These are phyloP conservation scores for Candida wancherniae DNA, from an alignment of 805 yeast genomes.

Conservation along the genomic window DNA sequence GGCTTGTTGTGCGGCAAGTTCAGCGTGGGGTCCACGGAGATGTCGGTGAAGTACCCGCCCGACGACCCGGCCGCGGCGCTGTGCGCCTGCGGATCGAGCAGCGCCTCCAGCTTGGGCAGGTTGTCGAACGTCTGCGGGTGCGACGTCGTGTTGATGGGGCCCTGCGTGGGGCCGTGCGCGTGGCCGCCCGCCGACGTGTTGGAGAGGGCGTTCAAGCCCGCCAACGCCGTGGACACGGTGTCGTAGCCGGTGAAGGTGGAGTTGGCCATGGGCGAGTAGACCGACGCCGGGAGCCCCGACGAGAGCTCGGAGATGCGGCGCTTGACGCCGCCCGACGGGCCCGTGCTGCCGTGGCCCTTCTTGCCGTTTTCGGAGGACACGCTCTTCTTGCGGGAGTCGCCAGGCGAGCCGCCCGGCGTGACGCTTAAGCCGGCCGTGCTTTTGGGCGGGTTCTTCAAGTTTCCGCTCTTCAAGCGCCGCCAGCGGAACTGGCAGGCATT, in stretches of 20 bases:
- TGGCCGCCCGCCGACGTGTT: constrained; percentile 23
- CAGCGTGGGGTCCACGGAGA: constrained; percentile 42
- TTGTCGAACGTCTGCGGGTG: constrained; percentile 21
- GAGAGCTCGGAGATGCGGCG: constrained; percentile 11
- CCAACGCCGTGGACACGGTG: constrained; percentile 38
- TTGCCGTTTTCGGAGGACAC: constrained; percentile 2
- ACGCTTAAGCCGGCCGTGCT: constrained; percentile 19
- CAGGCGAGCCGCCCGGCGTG: constrained; percentile 4
- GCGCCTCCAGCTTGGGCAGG: constrained; percentile 24
- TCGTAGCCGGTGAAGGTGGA: constrained; percentile 40
- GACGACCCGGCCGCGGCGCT: constrained; percentile 25
- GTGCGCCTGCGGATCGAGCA: constrained; percentile 30
- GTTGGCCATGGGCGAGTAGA: constrained; percentile 32
- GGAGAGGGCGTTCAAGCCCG: constrained; percentile 40
- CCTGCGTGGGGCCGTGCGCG: constrained; percentile 3
- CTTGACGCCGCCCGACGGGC: constrained; percentile 5
- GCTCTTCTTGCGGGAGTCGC: constrained; percentile 4
- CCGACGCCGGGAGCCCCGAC: constrained; percentile 24
- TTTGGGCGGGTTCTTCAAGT: constrained; percentile 34
- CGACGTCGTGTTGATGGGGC: constrained; percentile 15
- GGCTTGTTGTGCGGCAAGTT: constrained; percentile 40
- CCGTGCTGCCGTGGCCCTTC: too few species aligned
- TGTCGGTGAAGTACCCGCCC: constrained; percentile 43
- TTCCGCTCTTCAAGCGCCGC: constrained; percentile 58
- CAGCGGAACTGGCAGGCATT: constrained; percentile 89